A percentile compares a stretch with the other conserved stretches of the same genome.
phyloP scores from a whole-genome alignment of 805 yeast genomes.

The Pichia thaimueangensis region DNA sequence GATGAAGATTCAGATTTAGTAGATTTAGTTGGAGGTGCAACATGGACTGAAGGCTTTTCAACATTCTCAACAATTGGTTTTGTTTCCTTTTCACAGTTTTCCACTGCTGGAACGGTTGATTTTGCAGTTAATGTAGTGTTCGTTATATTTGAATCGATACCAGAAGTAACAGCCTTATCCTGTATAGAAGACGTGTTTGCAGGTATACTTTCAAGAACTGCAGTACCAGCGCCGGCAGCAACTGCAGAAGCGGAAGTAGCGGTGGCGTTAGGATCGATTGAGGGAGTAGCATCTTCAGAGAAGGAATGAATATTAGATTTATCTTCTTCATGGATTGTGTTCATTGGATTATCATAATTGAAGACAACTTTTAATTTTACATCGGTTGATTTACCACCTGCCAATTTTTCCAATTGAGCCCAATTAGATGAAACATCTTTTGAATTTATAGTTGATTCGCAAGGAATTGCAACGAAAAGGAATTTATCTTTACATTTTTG shows the following conservation, averaged over 20 bases:
- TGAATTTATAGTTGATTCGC: slow-evolving; percentile 51
- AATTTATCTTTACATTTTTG: slow-evolving; percentile 88
- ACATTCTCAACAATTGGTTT: not conserved
- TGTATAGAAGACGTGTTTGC: not conserved
- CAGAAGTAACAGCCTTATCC: not conserved
- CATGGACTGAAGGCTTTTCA: not conserved
- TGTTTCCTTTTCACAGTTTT: not conserved
- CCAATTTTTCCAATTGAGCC: slow-evolving; percentile 64
- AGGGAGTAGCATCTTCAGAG: not conserved
- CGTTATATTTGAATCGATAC: not conserved
- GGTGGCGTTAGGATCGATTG: not conserved
- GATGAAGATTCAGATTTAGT: slow-evolving; percentile 8
- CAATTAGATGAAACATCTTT: slow-evolving; percentile 60
- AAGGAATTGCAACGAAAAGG: slow-evolving; percentile 78
- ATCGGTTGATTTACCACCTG: slow-evolving; percentile 21
- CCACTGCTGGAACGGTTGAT: not conserved
- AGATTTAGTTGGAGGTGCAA: slow-evolving; percentile 8
- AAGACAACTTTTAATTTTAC: slow-evolving; percentile 29
- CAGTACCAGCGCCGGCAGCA: not conserved
- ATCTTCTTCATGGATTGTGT: slow-evolving; percentile 28
- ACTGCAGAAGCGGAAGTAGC: not conserved
- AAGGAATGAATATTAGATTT: slow-evolving; percentile 9
- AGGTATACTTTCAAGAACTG: not conserved
- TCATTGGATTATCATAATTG: slow-evolving; percentile 25
- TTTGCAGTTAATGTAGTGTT: not conserved